Percentiles rank a stretch among this genome's conserved stretches.
These are phyloP conservation scores for Platanthera guangdongensis DNA, from an alignment of 106 monocot genomes.

Conservation along the genomic window DNA sequence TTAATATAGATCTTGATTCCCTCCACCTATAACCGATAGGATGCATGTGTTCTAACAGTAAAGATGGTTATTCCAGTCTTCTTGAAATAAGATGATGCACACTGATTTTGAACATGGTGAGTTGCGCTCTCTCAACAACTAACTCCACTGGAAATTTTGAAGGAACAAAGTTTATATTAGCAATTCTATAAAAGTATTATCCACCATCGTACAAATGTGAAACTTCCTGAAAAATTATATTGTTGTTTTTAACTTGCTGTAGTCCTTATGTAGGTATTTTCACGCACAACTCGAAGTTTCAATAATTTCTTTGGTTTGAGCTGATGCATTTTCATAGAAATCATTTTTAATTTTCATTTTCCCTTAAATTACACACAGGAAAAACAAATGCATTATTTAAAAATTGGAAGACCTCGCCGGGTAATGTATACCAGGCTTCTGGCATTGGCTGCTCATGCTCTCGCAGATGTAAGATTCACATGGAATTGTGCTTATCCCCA, in stretches of 20 bases:
- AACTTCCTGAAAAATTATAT: not conserved
- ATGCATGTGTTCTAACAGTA: too few species aligned
- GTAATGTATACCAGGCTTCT: slow-evolving; percentile 57
- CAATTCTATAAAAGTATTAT: not conserved
- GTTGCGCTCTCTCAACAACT: not conserved
- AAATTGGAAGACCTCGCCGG: slow-evolving; percentile 22
- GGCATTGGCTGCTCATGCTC: slow-evolving; percentile 81
- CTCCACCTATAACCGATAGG: too few species aligned
- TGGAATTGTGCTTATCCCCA: not conserved
- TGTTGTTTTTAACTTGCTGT: not conserved
- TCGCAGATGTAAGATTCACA: slow-evolving; percentile 69
- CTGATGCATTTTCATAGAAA: not conserved
- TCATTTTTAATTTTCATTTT: not conserved
- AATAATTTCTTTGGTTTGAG: not conserved
- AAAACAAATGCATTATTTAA: slow-evolving; percentile 16
- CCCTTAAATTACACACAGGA: slow-evolving; percentile 12
- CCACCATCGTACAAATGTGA: not conserved
- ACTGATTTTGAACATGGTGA: not conserved
- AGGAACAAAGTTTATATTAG: not conserved
- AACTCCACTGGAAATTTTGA: not conserved
- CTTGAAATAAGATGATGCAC: not conserved
- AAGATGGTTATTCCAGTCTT: not conserved
- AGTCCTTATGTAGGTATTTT: not conserved
- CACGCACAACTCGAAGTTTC: not conserved
- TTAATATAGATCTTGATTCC: too few species aligned